Conservation (phyloP, 1,284 basidiomycete genomes). For the Coriolopsis trogii region DNA sequence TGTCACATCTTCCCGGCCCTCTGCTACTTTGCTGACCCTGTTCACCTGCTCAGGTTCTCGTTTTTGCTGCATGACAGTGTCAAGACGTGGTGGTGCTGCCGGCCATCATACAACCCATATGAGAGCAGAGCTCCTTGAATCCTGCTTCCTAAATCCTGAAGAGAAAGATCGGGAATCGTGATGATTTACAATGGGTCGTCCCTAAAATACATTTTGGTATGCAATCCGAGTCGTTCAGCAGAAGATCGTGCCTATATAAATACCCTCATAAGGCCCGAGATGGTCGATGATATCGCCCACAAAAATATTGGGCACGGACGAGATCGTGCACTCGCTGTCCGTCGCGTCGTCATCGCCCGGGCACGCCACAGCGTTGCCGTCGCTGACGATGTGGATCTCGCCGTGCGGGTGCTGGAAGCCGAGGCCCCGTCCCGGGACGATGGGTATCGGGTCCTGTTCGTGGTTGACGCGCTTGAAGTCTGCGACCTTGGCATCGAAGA, state of each 20-base stretch:
- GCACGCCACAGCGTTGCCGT: slow-evolving; percentile 34
- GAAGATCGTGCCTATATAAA: slow-evolving; percentile 52
- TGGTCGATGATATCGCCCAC: slow-evolving; percentile 50
- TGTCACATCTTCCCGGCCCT: too few species aligned
- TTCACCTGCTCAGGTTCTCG: too few species aligned
- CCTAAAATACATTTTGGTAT: too few species aligned
- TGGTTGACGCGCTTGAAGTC: slow-evolving; percentile 42
- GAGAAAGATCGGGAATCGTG: too few species aligned
- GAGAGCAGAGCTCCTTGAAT: too few species aligned
- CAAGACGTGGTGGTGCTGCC: too few species aligned
- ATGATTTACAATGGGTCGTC: too few species aligned
- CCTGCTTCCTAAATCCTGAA: too few species aligned
- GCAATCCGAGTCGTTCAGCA: too few species aligned
- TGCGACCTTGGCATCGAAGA: slow-evolving; percentile 36
- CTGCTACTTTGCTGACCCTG: too few species aligned
- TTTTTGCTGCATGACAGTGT: too few species aligned
- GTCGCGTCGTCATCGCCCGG: slow-evolving; percentile 47
- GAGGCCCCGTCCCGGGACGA: slow-evolving; percentile 40
- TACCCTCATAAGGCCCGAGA: slow-evolving; percentile 57
- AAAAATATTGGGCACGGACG: slow-evolving; percentile 46
- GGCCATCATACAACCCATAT: too few species aligned
- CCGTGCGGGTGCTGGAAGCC: slow-evolving; percentile 41
- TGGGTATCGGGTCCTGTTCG: slow-evolving; percentile 40
- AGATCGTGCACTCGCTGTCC: slow-evolving; percentile 48
- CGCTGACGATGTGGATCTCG: slow-evolving; percentile 40